These are phyloP conservation scores for Ustilago esculenta DNA, from an alignment of 1,284 basidiomycete genomes.

Conservation along the genomic window DNA sequence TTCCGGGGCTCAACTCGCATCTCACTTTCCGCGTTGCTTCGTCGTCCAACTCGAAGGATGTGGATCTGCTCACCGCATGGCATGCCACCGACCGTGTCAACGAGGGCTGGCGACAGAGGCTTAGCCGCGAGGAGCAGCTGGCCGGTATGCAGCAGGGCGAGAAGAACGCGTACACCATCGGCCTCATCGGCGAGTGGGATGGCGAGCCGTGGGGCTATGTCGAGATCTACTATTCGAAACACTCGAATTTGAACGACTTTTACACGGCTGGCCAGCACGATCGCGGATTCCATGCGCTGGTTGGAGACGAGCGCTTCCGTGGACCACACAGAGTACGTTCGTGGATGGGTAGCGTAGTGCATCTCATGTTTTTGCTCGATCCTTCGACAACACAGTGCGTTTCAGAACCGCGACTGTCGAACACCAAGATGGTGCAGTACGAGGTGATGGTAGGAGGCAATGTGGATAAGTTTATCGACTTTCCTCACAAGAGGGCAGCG, in stretches of 20 bases:
- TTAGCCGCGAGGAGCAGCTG: slow-evolving; percentile 49
- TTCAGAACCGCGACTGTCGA: slow-evolving; percentile 59
- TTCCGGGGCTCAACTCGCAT: slow-evolving; percentile 51
- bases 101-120: slow-evolving; percentile 60
- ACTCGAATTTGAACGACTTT: slow-evolving; percentile 47
- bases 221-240: slow-evolving; percentile 60
- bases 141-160: slow-evolving; percentile 47
- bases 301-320: slow-evolving; percentile 60
- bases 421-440: slow-evolving; percentile 64
- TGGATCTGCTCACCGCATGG: slow-evolving; percentile 57
- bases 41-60: slow-evolving; percentile 40
- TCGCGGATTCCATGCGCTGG: slow-evolving; percentile 63
- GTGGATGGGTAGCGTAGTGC: slow-evolving; percentile 64
- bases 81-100: slow-evolving; percentile 61
- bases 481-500: slow-evolving; percentile 63
- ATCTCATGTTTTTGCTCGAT: slow-evolving; percentile 61
- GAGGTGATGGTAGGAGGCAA: slow-evolving; percentile 61
- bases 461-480: slow-evolving; percentile 61
- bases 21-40: slow-evolving; percentile 57
- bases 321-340: slow-evolving; percentile 59
- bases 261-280: slow-evolving; percentile 50
- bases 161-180: slow-evolving; percentile 30
- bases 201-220: slow-evolving; percentile 64
- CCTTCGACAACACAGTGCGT: slow-evolving; percentile 52
- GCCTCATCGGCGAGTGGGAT: slow-evolving; percentile 62